A percentile compares a stretch with the other conserved stretches of the same genome.
Evolutionary conservation across 2,329 filamentous ascomycete genomes (phyloP).

Genomic region (Clarireedia hainanense): DNA sequence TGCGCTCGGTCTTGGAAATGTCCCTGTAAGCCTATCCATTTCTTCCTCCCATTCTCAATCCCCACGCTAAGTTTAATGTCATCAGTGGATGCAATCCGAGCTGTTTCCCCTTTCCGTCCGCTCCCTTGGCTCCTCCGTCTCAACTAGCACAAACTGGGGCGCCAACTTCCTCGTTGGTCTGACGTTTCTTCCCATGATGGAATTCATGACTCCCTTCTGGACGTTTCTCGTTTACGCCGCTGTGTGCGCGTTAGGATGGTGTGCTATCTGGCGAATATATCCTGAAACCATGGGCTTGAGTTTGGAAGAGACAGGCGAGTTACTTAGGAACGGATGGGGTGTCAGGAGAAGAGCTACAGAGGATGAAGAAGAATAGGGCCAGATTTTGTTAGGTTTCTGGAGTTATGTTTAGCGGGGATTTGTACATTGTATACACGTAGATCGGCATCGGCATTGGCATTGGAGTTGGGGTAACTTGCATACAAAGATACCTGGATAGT

Average conservation of each 20-base stretch:
- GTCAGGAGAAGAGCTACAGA: constrained; percentile 40
- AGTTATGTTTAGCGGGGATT: neutral
- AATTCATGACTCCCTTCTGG: constrained; percentile 60
- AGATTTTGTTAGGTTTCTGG: neutral
- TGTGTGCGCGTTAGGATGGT: constrained; percentile 63
- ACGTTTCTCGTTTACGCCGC: constrained; percentile 76
- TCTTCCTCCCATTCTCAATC: no score
- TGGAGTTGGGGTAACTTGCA: no score
- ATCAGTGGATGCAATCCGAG: constrained; percentile 81
- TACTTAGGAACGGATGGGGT: constrained; percentile 69
- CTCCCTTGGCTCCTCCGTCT: constrained; percentile 61
- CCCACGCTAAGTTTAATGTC: no score
- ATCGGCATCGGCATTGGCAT: no score
- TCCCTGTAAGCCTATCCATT: constrained; percentile 42
- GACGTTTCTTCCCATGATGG: constrained; percentile 85
- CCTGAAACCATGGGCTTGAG: constrained; percentile 79
- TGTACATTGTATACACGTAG: no score
- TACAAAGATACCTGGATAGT: no score
- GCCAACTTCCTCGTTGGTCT: constrained; percentile 80
- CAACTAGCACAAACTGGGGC: constrained; percentile 80
- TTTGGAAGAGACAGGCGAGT: constrained; percentile 68
- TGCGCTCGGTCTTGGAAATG: constrained; percentile 80
- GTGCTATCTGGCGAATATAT: constrained; percentile 65
- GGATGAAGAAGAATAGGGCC: neutral
- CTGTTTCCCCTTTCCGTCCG: constrained; percentile 74